A percentile compares a stretch with the other conserved stretches of the same genome.
Evolutionary conservation across 164 flowering plant genomes (phyloP).

Genomic region (Vitis cinerea): DNA sequence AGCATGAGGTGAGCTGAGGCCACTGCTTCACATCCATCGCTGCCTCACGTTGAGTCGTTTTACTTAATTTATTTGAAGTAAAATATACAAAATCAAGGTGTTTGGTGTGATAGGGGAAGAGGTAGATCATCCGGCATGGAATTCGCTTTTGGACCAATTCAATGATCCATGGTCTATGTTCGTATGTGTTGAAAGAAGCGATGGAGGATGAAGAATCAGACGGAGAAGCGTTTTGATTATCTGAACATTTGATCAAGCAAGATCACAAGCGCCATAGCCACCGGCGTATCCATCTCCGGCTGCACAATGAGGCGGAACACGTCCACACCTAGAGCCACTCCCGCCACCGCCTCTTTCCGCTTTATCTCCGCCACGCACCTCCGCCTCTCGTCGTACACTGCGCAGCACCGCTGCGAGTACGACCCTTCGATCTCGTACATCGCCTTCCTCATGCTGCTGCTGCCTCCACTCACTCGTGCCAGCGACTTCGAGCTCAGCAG

Average conservation of each 20-base stretch:
- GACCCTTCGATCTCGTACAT: conserved; percentile 63
- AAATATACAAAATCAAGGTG: too few relatives aligned
- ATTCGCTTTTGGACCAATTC: too few relatives aligned
- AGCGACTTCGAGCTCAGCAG: conserved; percentile 37
- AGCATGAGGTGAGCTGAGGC: too few relatives aligned
- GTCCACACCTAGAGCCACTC: conserved; percentile 39
- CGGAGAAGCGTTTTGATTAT: conserved; percentile 24
- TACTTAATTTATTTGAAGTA: too few relatives aligned
- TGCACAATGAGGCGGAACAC: conserved; percentile 65
- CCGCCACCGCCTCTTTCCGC: background rate
- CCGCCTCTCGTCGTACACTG: conserved; percentile 48
- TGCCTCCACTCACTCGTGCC: conserved; percentile 34
- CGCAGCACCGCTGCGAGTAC: conserved; percentile 55
- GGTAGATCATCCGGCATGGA: too few relatives aligned
- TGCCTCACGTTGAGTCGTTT: too few relatives aligned
- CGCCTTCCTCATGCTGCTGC: background rate
- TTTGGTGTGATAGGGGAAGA: too few relatives aligned
- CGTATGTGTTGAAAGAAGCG: too few relatives aligned
- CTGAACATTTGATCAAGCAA: conserved; percentile 79
- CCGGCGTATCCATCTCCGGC: conserved; percentile 45
- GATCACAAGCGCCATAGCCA: conserved; percentile 77
- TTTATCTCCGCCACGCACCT: conserved; percentile 14
- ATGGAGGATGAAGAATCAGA: background rate
- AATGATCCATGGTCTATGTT: too few relatives aligned
- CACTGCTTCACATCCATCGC: too few relatives aligned